Conservation (phyloP, 768 basidiomycete genomes). For the Phallus indusiatus region DNA sequence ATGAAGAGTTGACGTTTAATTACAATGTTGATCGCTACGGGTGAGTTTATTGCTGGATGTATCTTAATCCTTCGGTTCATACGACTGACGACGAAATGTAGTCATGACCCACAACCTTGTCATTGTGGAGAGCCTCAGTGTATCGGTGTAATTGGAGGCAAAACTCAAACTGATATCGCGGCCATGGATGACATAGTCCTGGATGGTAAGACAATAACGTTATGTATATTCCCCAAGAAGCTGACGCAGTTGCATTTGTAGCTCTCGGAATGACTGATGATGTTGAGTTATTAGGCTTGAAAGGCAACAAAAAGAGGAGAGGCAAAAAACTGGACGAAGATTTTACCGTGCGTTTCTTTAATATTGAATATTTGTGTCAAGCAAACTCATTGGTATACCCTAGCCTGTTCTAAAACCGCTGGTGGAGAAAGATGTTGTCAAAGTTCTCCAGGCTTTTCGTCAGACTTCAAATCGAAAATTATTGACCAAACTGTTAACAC, state of each 20-base stretch:
- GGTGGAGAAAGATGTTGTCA: slow-evolving; percentile 62
- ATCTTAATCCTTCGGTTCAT: background rate
- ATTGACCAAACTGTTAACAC: slow-evolving; percentile 69
- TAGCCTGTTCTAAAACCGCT: slow-evolving; percentile 76
- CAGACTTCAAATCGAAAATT: slow-evolving; percentile 81
- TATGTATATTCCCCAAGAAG: background rate
- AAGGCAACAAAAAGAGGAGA: slow-evolving; percentile 84
- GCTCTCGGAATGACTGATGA: slow-evolving; percentile 93
- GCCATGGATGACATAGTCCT: slow-evolving; percentile 93
- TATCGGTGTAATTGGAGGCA: slow-evolving; percentile 93
- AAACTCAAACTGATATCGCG: slow-evolving; percentile 93
- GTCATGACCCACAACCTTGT: slow-evolving; percentile 90
- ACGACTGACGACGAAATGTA: slow-evolving; percentile 21
- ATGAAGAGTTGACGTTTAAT: slow-evolving; percentile 96
- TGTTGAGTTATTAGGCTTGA: slow-evolving; percentile 70
- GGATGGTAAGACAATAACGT: slow-evolving; percentile 49
- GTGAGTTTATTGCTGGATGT: slow-evolving; percentile 37
- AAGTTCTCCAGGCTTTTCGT: slow-evolving; percentile 83
- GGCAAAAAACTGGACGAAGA: slow-evolving; percentile 92
- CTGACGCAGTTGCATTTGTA: slow-evolving; percentile 20
- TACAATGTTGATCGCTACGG: slow-evolving; percentile 99
- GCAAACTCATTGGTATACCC: slow-evolving; percentile 2
- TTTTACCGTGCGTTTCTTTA: slow-evolving; percentile 51
- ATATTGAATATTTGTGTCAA: slow-evolving; percentile 1
- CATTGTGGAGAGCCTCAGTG: slow-evolving; percentile 95